Conservation (phyloP, 805 yeast species). For the Schizosaccharomyces cryophilus region DNA sequence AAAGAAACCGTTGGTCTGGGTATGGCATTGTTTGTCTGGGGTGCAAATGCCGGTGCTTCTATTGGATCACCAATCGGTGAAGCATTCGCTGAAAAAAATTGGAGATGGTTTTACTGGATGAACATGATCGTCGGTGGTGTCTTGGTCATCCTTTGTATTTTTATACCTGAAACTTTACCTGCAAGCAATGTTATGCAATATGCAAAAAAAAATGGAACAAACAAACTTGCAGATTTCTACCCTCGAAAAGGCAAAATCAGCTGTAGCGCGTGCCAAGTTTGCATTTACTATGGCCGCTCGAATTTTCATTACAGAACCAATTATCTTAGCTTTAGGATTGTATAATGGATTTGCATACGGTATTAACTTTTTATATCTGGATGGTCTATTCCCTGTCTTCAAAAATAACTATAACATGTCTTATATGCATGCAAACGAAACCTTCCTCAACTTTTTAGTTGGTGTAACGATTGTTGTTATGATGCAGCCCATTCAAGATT, state of each 20-base stretch:
- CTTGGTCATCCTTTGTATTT: slow-evolving; percentile 13
- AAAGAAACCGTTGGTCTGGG: slow-evolving; percentile 31
- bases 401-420: slow-evolving; percentile 31
- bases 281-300: slow-evolving; percentile 9
- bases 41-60: slow-evolving; percentile 47
- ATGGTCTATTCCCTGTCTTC: slow-evolving; percentile 54
- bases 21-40: slow-evolving; percentile 37
- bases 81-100: slow-evolving; percentile 30
- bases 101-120: slow-evolving; percentile 66
- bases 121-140: slow-evolving; percentile 36
- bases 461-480: slow-evolving; percentile 39
- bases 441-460: slow-evolving; percentile 48
- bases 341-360: slow-evolving; percentile 19
- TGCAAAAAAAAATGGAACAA: neutral
- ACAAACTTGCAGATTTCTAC: neutral
- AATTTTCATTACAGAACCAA: slow-evolving; percentile 17
- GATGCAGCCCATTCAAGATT: slow-evolving; percentile 14
- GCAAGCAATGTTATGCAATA: neutral
- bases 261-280: neutral
- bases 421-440: slow-evolving; percentile 41
- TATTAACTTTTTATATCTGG: slow-evolving; percentile 33
- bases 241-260: neutral
- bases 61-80: slow-evolving; percentile 52
- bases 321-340: slow-evolving; percentile 15
- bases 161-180: neutral